Conservation (phyloP, 306 rosid species). For the Quercus engelmannii region DNA sequence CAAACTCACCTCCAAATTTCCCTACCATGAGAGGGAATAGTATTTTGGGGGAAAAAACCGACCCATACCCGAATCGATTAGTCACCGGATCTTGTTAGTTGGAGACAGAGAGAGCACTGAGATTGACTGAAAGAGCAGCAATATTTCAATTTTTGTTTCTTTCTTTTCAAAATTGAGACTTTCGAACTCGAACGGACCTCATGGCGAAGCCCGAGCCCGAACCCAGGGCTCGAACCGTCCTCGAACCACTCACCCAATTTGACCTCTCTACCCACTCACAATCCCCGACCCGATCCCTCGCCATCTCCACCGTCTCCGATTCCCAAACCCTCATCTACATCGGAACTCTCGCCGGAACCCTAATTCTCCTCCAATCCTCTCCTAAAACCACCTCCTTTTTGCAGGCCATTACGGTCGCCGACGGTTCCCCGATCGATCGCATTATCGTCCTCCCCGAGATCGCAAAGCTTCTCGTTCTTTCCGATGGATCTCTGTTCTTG, state of each 20-base stretch:
- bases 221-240: slow-evolving; percentile 53
- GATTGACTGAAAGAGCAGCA: no score
- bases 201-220: slow-evolving; percentile 63
- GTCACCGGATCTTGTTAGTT: no score
- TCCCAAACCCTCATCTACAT: slow-evolving; percentile 45
- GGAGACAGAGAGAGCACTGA: no score
- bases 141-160: no score
- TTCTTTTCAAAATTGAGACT: no score
- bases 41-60: no score
- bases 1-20: no score
- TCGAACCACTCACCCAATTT: slow-evolving; percentile 67
- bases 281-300: slow-evolving; percentile 57
- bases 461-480: slow-evolving; percentile 56
- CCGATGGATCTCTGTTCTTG: slow-evolving; percentile 64
- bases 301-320: slow-evolving; percentile 42
- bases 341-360: slow-evolving; percentile 70
- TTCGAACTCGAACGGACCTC: not conserved
- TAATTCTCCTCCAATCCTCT: slow-evolving; percentile 43
- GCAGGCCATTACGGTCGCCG: slow-evolving; percentile 44
- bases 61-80: no score
- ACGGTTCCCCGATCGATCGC: slow-evolving; percentile 48
- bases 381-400: slow-evolving; percentile 20
- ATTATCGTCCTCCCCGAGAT: slow-evolving; percentile 50
- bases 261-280: slow-evolving; percentile 53
- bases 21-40: no score